These are phyloP conservation scores for Prunus dulcis DNA, from an alignment of 306 rosid genomes.

Conservation along the genomic window DNA sequence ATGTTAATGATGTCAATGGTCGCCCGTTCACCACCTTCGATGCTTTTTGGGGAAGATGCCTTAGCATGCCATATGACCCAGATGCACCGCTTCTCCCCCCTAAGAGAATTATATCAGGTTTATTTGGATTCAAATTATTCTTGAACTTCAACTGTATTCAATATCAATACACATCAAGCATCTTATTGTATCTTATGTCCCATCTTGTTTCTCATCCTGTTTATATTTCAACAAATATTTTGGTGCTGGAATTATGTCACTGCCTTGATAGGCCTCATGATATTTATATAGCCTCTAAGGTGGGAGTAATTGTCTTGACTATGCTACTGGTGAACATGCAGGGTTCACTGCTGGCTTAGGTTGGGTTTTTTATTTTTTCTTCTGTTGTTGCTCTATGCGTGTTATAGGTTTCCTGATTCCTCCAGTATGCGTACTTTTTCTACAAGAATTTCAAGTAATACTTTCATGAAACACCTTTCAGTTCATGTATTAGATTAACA, in stretches of 20 bases:
- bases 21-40: constrained; percentile 83
- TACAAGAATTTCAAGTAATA: not conserved
- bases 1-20: constrained; percentile 78
- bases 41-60: constrained; percentile 96
- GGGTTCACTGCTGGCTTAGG: not conserved
- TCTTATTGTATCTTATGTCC: constrained; percentile 1
- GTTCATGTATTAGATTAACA: constrained; percentile 8
- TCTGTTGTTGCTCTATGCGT: not conserved
- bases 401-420: not conserved
- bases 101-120: constrained; percentile 87
- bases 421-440: not conserved
- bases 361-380: not conserved
- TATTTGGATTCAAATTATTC: not conserved
- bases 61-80: constrained; percentile 97
- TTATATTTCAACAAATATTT: not conserved
- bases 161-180: not conserved
- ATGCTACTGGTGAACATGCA: not conserved
- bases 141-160: not conserved
- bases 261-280: not conserved
- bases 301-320: not conserved
- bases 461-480: not conserved
- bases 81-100: constrained; percentile 99
- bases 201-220: not conserved
- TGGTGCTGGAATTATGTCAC: not conserved
- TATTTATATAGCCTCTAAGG: not conserved